Evolutionary conservation across 768 basidiomycete genomes (phyloP).

Genomic region (Obba rivulosa): DNA sequence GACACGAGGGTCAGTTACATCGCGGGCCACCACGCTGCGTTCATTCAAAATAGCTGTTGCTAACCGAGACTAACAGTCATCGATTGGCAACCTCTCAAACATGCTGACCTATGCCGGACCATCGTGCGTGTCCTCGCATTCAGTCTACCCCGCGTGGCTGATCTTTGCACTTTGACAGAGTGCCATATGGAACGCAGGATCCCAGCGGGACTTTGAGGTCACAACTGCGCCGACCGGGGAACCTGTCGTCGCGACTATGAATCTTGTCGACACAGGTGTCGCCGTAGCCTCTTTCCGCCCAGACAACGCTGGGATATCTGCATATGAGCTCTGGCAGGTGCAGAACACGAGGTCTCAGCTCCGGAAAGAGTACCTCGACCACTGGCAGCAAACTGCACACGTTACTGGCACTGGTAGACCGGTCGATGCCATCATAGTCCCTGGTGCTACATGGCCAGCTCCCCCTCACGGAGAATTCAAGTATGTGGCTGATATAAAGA

Average conservation of each 20-base stretch:
- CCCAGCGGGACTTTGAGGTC: conserved; percentile 14
- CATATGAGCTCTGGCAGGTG: conserved; percentile 64
- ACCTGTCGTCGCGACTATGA: conserved; percentile 21
- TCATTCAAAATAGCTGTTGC: not conserved
- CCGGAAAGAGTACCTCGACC: conserved; percentile 52
- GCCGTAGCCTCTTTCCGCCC: conserved; percentile 22
- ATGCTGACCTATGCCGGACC: conserved; percentile 37
- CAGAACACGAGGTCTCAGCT: conserved; percentile 47
- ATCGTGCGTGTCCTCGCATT: conserved; percentile 30
- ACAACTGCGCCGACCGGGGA: conserved; percentile 16
- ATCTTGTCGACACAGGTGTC: conserved; percentile 6
- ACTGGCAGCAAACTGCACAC: conserved; percentile 51
- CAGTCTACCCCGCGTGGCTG: not conserved
- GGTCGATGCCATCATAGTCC: conserved; percentile 69
- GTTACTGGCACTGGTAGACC: conserved; percentile 65
- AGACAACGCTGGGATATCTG: conserved; percentile 29
- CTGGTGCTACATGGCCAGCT: conserved; percentile 55
- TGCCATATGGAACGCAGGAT: conserved; percentile 18
- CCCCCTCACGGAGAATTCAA: conserved; percentile 55
- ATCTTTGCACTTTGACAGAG: conserved; percentile 5
- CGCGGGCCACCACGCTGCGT: not conserved
- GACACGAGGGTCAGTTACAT: conserved; percentile 53
- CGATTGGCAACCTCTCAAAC: conserved; percentile 59
- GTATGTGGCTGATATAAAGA: conserved; percentile 27
- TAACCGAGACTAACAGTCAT: conserved; percentile 42